Conservation (phyloP, 139 green algal species). For the Tetraselmis striata region DNA sequence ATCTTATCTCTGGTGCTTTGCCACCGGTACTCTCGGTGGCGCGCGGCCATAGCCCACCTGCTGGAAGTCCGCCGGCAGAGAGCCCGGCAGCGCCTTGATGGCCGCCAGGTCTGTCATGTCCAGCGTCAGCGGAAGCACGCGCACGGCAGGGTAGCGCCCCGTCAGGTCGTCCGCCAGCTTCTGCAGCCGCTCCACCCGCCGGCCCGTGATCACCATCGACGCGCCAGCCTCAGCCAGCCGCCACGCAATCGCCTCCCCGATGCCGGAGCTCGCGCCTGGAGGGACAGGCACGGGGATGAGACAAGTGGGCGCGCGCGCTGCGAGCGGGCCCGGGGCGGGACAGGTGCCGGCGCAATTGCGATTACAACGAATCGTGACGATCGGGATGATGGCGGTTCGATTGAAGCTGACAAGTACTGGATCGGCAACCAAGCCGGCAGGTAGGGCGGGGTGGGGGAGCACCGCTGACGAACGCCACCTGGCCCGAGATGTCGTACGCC, state of each 20-base stretch:
- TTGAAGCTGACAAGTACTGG: no score
- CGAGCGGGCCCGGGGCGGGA: no score
- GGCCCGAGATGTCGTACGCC: constrained; percentile 25
- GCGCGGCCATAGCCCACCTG: constrained; percentile 23
- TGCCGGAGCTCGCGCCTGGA: constrained; percentile 58
- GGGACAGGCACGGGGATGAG: no score
- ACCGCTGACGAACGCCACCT: constrained; percentile 47
- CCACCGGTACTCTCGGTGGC: no score
- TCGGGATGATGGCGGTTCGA: no score
- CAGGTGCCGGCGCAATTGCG: no score
- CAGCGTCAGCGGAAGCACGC: constrained; percentile 35
- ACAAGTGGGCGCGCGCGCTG: no score
- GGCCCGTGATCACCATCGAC: constrained; percentile 60
- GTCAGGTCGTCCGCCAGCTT: constrained; percentile 33
- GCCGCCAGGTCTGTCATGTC: constrained; percentile 52
- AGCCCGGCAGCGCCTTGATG: constrained; percentile 29
- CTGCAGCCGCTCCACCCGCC: constrained; percentile 52
- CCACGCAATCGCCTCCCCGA: constrained; percentile 63
- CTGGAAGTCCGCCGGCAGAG: constrained; percentile 16
- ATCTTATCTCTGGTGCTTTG: no score
- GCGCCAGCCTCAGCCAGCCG: constrained; percentile 62
- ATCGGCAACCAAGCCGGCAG: no score
- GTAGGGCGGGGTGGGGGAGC: no score
- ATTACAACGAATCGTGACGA: no score
- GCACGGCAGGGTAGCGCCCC: constrained; percentile 20